These are phyloP conservation scores for Leccinum ochraceum DNA, from an alignment of 768 basidiomycete genomes.

Conservation along the genomic window DNA sequence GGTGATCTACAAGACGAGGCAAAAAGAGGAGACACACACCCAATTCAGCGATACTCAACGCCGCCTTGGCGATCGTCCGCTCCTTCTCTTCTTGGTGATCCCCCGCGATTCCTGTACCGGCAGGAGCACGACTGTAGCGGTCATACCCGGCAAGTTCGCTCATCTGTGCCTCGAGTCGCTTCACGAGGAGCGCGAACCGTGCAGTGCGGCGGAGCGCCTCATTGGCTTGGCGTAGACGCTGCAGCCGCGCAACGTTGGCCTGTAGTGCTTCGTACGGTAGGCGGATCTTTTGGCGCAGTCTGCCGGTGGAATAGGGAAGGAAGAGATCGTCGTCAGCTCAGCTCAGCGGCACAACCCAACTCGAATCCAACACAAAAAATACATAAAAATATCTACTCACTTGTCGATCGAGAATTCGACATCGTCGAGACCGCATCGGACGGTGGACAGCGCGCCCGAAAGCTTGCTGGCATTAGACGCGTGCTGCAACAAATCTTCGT, in stretches of 20 bases:
- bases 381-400: slow-evolving; percentile 40
- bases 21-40: slow-evolving; percentile 46
- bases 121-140: not conserved
- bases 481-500: slow-evolving; percentile 78
- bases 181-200: slow-evolving; percentile 80
- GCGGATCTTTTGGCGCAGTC: slow-evolving; percentile 85
- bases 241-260: slow-evolving; percentile 67
- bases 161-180: slow-evolving; percentile 87
- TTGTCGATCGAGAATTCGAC: slow-evolving; percentile 77
- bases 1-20: not conserved
- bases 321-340: not conserved
- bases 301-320: slow-evolving; percentile 28
- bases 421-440: slow-evolving; percentile 70
- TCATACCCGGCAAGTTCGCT: slow-evolving; percentile 49
- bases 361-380: not conserved
- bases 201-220: slow-evolving; percentile 83
- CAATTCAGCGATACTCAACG: slow-evolving; percentile 91
- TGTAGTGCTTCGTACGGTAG: slow-evolving; percentile 78
- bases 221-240: slow-evolving; percentile 78
- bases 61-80: slow-evolving; percentile 87
- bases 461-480: slow-evolving; percentile 76
- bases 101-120: not conserved
- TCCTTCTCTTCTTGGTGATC: slow-evolving; percentile 79
- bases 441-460: slow-evolving; percentile 64
- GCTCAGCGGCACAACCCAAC: not conserved